Conservation (phyloP, 192 early-diverging fungal species). For the Podila epigama region DNA sequence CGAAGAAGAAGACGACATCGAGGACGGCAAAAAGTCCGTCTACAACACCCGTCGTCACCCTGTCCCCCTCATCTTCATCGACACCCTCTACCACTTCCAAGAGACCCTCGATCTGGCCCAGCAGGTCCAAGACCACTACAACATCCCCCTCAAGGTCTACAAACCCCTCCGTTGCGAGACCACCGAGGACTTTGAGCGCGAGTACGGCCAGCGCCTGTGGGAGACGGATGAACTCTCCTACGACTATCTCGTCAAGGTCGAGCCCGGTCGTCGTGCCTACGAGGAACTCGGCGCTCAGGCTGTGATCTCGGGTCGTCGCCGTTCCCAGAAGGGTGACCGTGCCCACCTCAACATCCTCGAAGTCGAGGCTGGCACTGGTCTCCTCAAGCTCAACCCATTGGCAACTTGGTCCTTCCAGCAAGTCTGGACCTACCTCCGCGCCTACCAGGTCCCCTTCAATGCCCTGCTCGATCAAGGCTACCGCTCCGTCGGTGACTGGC, state of each 20-base stretch:
- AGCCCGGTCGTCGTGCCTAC: slow-evolving; percentile 91
- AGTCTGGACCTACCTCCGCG: slow-evolving; percentile 86
- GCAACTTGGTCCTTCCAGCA: slow-evolving; percentile 91
- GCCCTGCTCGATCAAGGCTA: slow-evolving; percentile 88
- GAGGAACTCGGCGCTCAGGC: slow-evolving; percentile 73
- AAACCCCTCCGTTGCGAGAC: slow-evolving; percentile 71
- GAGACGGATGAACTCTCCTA: slow-evolving; percentile 78
- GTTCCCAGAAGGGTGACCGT: slow-evolving; percentile 87
- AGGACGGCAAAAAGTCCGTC: slow-evolving; percentile 35
- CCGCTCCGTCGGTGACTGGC: slow-evolving; percentile 92
- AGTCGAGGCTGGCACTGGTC: slow-evolving; percentile 73
- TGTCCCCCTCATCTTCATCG: slow-evolving; percentile 91
- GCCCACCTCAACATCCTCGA: slow-evolving; percentile 80
- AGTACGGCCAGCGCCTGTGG: slow-evolving; percentile 86
- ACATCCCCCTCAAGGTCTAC: slow-evolving; percentile 73
- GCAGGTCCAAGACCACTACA: slow-evolving; percentile 72
- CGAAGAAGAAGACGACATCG: slow-evolving; percentile 34
- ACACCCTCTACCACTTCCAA: slow-evolving; percentile 94
- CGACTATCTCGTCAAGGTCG: slow-evolving; percentile 95
- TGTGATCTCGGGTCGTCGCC: slow-evolving; percentile 90
- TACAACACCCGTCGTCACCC: slow-evolving; percentile 56
- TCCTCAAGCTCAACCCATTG: slow-evolving; percentile 93
- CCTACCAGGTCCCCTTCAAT: slow-evolving; percentile 91
- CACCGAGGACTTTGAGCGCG: slow-evolving; percentile 70
- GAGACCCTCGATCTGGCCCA: slow-evolving; percentile 87